These are phyloP conservation scores for Solanum neorickii DNA, from an alignment of 257 asterid species.

Conservation along the genomic window DNA sequence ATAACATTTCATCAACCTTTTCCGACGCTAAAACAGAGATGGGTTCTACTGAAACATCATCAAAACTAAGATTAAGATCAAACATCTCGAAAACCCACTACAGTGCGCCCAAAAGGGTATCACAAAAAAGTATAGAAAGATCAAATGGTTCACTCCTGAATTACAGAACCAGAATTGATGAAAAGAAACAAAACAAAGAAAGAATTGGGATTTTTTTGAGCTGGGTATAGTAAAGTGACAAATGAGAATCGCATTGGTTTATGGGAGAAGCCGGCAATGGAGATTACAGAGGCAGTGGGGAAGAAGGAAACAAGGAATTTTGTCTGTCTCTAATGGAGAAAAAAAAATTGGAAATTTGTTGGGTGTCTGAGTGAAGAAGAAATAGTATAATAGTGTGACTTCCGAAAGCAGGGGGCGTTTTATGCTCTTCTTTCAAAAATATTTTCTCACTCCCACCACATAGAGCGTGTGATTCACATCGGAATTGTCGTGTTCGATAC, in stretches of 20 bases:
- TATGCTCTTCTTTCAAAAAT: neutral
- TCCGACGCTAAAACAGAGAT: constrained; percentile 1
- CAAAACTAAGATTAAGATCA: constrained; percentile 45
- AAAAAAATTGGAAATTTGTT: neutral
- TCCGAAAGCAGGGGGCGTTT: neutral
- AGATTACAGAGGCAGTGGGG: neutral
- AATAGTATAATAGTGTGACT: neutral
- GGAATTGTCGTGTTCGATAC: neutral
- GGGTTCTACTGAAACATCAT: constrained; percentile 19
- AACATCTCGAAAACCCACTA: constrained; percentile 12
- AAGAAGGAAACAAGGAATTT: neutral
- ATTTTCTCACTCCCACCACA: neutral
- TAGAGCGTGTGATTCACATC: neutral
- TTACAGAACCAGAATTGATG: neutral
- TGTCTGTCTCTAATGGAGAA: neutral
- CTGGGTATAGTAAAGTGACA: constrained; percentile 16
- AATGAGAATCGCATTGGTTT: neutral
- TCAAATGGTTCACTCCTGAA: neutral
- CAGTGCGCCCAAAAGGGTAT: neutral
- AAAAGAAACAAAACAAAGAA: neutral
- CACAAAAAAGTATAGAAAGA: neutral
- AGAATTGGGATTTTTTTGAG: neutral
- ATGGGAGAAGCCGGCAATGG: neutral
- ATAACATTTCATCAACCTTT: constrained; percentile 2
- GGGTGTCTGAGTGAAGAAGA: neutral